Percentiles rank a stretch among this genome's conserved stretches.
phyloP scores from a whole-genome alignment of 768 basidiomycete genomes.

The Leccinum imitatum region DNA sequence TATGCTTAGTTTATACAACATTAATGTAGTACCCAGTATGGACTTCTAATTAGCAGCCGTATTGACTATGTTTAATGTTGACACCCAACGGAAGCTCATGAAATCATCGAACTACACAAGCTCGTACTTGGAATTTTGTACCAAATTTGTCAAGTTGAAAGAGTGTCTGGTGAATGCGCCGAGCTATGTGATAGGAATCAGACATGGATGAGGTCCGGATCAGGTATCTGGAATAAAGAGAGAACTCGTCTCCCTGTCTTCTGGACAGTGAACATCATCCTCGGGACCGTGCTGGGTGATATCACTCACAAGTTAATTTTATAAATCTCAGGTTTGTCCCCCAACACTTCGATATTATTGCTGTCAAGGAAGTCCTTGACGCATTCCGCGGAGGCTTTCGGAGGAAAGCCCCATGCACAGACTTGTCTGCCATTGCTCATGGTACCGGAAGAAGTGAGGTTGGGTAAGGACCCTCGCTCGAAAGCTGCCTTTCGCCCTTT shows the following conservation, averaged over 20 bases:
- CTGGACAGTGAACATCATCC: constrained; percentile 8
- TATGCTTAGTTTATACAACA: constrained; percentile 26
- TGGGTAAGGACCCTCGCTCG: constrained; percentile 35
- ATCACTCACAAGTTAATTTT: constrained; percentile 51
- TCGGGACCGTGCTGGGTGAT: not conserved
- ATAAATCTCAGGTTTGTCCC: constrained; percentile 44
- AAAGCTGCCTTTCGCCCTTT: constrained; percentile 42
- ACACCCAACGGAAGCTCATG: constrained; percentile 2
- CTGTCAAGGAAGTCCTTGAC: constrained; percentile 43
- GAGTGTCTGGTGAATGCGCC: constrained; percentile 58
- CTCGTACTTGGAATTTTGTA: constrained; percentile 44
- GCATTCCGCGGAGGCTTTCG: constrained; percentile 35
- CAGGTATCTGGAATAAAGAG: constrained; percentile 50
- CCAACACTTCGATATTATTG: constrained; percentile 43
- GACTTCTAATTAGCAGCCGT: constrained; percentile 15
- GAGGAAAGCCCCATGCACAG: constrained; percentile 61
- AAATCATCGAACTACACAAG: constrained; percentile 50
- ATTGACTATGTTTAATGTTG: constrained; percentile 14
- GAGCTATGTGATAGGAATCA: constrained; percentile 70
- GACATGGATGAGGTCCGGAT: constrained; percentile 55
- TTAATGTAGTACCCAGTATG: constrained; percentile 5
- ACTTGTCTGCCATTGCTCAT: constrained; percentile 54
- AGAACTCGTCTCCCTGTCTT: constrained; percentile 41
- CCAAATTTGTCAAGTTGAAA: constrained; percentile 38
- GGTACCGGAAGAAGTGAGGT: constrained; percentile 51